These are phyloP conservation scores for Boletus rex-veris DNA, from an alignment of 768 basidiomycete species.

Conservation along the genomic window DNA sequence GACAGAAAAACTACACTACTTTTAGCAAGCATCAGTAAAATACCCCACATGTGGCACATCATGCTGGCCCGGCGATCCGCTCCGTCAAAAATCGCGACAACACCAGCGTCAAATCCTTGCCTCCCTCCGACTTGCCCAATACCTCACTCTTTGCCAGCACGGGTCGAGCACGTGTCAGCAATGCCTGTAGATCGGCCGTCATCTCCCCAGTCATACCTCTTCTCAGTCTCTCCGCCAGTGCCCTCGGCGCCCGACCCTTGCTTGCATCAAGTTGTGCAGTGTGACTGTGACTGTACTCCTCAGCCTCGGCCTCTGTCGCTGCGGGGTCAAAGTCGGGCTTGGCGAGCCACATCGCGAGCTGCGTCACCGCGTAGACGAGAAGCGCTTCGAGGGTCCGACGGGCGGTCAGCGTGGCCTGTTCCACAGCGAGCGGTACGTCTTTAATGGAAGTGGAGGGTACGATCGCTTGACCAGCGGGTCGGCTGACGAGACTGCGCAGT, in stretches of 20 bases:
- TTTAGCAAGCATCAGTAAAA: neutral
- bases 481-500: slow-evolving; percentile 60
- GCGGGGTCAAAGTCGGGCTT: slow-evolving; percentile 63
- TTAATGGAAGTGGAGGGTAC: slow-evolving; percentile 32
- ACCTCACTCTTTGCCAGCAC: slow-evolving; percentile 59
- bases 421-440: slow-evolving; percentile 43
- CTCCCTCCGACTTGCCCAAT: slow-evolving; percentile 36
- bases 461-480: slow-evolving; percentile 56
- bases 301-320: slow-evolving; percentile 41
- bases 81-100: slow-evolving; percentile 64
- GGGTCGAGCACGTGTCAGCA: slow-evolving; percentile 63
- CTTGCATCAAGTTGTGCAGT: slow-evolving; percentile 18
- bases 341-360: slow-evolving; percentile 74
- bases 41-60: slow-evolving; percentile 4
- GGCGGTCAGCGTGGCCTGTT: slow-evolving; percentile 53
- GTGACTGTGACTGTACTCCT: slow-evolving; percentile 33
- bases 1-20: slow-evolving; percentile 12
- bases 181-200: slow-evolving; percentile 63
- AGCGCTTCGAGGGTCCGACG: slow-evolving; percentile 65
- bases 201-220: slow-evolving; percentile 81
- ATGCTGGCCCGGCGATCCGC: slow-evolving; percentile 45
- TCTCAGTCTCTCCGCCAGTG: slow-evolving; percentile 62
- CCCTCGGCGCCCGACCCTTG: slow-evolving; percentile 42
- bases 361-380: slow-evolving; percentile 68
- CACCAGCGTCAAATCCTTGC: slow-evolving; percentile 57